Base-by-base conservation (phyloP, 2,329 filamentous ascomycete genomes). In the Paecilomyces variotii region DNA sequence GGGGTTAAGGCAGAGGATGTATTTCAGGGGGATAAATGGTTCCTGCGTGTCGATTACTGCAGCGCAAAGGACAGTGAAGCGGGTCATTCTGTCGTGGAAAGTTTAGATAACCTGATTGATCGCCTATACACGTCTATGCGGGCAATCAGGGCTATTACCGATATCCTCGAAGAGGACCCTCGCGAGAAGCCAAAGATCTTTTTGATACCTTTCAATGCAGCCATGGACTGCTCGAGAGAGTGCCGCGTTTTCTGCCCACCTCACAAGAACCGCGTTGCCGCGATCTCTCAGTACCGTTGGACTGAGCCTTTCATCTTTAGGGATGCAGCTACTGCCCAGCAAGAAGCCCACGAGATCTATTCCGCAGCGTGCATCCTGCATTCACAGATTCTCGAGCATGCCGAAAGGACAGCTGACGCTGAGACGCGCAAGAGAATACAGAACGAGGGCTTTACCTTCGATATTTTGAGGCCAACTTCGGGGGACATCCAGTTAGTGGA, bases 191-290 rank as follows among this genome's bases (percentile, higher is more conserved):
- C 76, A 2, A 63, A 72, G 24, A 30, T 79, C 2, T 75, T 73
- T 58, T 74, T 79, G 61, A 62, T 78, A 10, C 74, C 74, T 0
- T 81, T 76, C 65, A 67, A 80, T 53, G 59, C 58, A 3, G 63
- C 62, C n/a, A 79, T 81, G 71, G 62, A 66, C 53, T 66, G 67
- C 0, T 69, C 63, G 6, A 63, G 65, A 1, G 76, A 80, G 62
- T 80, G 78, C 61, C 71, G 78, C 11, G 74, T 77, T 2, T 79
- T 78, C 62, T 80, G 78, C 57, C 67, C 71, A 2, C 75, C 77
- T 0, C 64, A 62, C 1, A 62, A 56, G 7, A 57, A 63, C 5
- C 61, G 58, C 14, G 70, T 78, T n/a, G 68, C 72, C 0, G 75
- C 65, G 7, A 72, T 77, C 35, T 77, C 73, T 53, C 76, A 79